These are phyloP conservation scores for Effrenium voratum DNA, from an alignment of 73 alveolate species.

Conservation along the genomic window DNA sequence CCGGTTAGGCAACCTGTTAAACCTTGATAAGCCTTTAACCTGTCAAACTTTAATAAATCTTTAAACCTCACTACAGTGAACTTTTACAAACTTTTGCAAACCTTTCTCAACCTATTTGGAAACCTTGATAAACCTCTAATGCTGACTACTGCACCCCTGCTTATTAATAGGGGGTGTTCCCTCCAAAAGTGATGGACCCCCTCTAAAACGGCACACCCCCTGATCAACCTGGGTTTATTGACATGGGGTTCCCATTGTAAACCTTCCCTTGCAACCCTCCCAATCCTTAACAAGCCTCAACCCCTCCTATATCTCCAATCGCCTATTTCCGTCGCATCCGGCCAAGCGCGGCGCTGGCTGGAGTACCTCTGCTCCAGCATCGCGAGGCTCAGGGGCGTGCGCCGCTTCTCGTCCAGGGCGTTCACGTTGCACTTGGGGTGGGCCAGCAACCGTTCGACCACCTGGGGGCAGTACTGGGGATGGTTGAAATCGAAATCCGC, in stretches of 20 bases:
- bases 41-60: too few species aligned
- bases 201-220: too few species aligned
- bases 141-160: too few species aligned
- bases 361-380: conserved; percentile 82
- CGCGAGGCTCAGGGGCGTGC: conserved; percentile 70
- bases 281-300: not conserved
- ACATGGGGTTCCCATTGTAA: not conserved
- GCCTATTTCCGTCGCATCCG: not conserved
- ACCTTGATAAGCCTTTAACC: too few species aligned
- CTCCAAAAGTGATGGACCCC: too few species aligned
- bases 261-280: too few species aligned
- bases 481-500: not conserved
- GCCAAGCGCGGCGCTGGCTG: not conserved
- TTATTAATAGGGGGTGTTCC: too few species aligned
- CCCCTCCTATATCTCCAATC: not conserved
- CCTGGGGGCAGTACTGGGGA: not conserved
- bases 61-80: too few species aligned
- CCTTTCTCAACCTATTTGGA: too few species aligned
- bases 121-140: too few species aligned
- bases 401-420: conserved; percentile 45
- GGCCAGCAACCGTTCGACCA: conserved; percentile 37
- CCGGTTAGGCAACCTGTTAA: too few species aligned
- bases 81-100: too few species aligned
- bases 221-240: not conserved
- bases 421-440: conserved; percentile 72